Percentiles rank a stretch among this genome's conserved stretches.
These are phyloP conservation scores for Didymella glomerata DNA, from an alignment of 2,329 filamentous ascomycete species.

Conservation along the genomic window DNA sequence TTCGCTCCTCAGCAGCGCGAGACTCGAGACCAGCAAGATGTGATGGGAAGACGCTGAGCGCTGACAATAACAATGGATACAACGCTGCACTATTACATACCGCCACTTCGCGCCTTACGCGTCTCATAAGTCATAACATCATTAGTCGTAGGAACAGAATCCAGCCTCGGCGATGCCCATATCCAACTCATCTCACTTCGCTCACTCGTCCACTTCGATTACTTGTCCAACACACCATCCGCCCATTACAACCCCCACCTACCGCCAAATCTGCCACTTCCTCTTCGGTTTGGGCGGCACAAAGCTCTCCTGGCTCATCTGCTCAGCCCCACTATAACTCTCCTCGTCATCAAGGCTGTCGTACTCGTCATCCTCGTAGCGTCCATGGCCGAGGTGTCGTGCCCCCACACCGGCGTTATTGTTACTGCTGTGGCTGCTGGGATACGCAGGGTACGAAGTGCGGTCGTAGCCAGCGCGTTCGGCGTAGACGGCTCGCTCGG, in stretches of 20 bases:
- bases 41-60: neutral
- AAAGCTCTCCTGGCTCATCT: conserved; percentile 45
- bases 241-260: conserved; percentile 6
- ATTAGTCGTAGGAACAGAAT: conserved; percentile 9
- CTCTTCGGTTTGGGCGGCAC: conserved; percentile 50
- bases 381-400: conserved; percentile 41
- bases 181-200: no score
- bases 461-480: conserved; percentile 33
- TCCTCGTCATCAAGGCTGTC: conserved; percentile 36
- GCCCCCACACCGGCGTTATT: conserved; percentile 40
- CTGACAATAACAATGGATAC: neutral
- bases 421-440: conserved; percentile 31
- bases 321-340: conserved; percentile 40
- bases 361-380: conserved; percentile 45
- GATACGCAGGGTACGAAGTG: conserved; percentile 31
- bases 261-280: conserved; percentile 51
- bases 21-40: no score
- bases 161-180: neutral
- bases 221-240: no score
- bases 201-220: no score
- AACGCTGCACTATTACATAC: conserved; percentile 14
- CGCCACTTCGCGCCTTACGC: neutral
- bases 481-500: conserved; percentile 13
- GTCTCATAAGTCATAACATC: conserved; percentile 11
- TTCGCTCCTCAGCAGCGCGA: no score